A percentile compares a stretch with the other conserved stretches of the same genome.
Conservation (phyloP, 2,329 filamentous ascomycete genomes). For the Podosphaera xanthii region DNA sequence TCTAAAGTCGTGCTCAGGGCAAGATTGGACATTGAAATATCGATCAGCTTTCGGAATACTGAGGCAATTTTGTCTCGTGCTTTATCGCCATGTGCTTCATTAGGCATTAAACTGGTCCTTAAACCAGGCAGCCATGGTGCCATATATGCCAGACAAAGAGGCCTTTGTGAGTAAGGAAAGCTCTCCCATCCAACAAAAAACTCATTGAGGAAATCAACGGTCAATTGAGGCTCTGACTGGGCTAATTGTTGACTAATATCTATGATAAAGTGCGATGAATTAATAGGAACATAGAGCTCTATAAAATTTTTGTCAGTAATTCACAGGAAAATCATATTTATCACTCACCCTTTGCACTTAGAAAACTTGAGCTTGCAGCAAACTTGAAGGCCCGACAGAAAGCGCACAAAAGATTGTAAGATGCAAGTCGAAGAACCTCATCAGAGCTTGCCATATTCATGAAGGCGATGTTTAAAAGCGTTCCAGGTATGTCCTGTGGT, state of each 20-base stretch:
- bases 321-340: neutral
- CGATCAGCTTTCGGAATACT: constrained; percentile 43
- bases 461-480: constrained; percentile 41
- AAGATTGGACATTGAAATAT: constrained; percentile 37
- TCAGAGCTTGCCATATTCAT: constrained; percentile 43
- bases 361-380: constrained; percentile 33
- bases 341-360: constrained; percentile 34
- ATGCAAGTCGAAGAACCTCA: constrained; percentile 34
- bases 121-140: constrained; percentile 43
- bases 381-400: constrained; percentile 47
- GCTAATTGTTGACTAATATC: constrained; percentile 42
- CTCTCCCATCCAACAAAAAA: constrained; percentile 54
- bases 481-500: constrained; percentile 48
- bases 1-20: constrained; percentile 36
- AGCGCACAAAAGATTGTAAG: constrained; percentile 44
- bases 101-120: constrained; percentile 32
- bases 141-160: constrained; percentile 45
- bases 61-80: constrained; percentile 39
- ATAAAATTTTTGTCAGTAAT: constrained; percentile 4
- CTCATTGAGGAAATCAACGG: constrained; percentile 46
- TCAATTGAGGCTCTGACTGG: constrained; percentile 39
- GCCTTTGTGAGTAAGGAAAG: constrained; percentile 42
- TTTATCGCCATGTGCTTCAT: constrained; percentile 40
- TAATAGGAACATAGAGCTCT: constrained; percentile 40
- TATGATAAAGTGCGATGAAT: constrained; percentile 40